Evolutionary conservation across 768 basidiomycete species (phyloP), one percentile per base, ranked within the genome.

Genomic region (Tulasnella sp.): DNA sequence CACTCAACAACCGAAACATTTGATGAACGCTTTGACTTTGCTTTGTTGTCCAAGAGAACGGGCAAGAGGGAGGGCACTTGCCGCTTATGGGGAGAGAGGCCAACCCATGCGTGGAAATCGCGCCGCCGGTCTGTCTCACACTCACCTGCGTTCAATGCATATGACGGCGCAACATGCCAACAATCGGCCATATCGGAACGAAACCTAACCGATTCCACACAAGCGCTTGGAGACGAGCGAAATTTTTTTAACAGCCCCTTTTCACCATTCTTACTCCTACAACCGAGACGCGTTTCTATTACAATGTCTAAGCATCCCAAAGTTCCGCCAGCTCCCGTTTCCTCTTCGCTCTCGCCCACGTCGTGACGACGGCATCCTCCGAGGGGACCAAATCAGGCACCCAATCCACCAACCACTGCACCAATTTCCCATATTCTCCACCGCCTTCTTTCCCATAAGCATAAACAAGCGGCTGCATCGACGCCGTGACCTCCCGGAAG

Each of bases 401-500:
- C 92, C 92, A 92, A 38, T 86, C 88, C 62, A 82, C 81, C 44
- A 92, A 84, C 92, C 92, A 93, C 62, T 79, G 78, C 56, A 88
- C 84, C 31, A 92, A 82, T 82, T 83, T 85, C 71, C 81, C 80
- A 84, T 90, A 90, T 82, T 39, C 40, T 19, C 76, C 56, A 48
- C 85, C 85, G 73, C 84, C 84, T 81, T 82, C 85, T 75, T 82
- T 85, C 83, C 74, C 76, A 24, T 78, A 38, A n/a, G 58, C 52
- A 82, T 92, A 90, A 24, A 93, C 84, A 81, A 92, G 82, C 71
- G 92, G 91, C 21, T 48, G 31, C 18, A 90, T 88, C 68, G 89
- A 88, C 77, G 90, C 84, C 81, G 90, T 89, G 40, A 92, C 90
- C 83, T 95, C 93, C 8, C 88, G 88, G 90, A 93, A 94, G 80